Base-by-base conservation (phyloP, 2,329 filamentous ascomycete species). In the Alternaria solani region DNA sequence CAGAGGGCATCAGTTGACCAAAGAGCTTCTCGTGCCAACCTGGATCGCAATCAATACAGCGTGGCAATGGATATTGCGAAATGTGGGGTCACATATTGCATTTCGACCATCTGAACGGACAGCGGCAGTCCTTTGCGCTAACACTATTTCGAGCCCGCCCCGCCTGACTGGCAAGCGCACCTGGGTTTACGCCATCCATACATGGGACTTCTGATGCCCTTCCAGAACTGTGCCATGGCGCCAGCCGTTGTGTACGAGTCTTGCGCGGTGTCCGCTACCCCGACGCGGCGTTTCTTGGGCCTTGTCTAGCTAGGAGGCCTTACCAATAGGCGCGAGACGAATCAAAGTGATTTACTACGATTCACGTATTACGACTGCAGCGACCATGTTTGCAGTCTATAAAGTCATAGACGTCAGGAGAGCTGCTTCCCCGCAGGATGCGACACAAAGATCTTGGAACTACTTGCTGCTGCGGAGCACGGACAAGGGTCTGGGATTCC, bases 341-440 rank as follows among this genome's bases (percentile, higher is more conserved):
- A 23, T 8, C 5, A 1, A 30, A 43, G n/a, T 34, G 43, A 18
- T 12, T 6, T 16, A 16, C 4, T 12, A 11, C 12, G 5, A 12
- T 57, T 39, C 46, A 26, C 20, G 46, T 36, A 16, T n/a, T 38
- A 32, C 9, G 16, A 25, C 32, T 36, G 46, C 20, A 34, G 3
- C 28, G 20, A 48, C 18, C 46, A 23, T 25, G 14, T 20, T 32
- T 1, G 20, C 25, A 8, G 5, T n/a, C 8, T 25, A 30, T 52
- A 38, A 32, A 12, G 12, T n/a, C 36, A 32, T 34, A 26, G 20
- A 36, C 41, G 43, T 7, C 51, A 8, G 14, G 39, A 64, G 55
- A 72, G 68, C 55, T 68, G 70, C 69, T 75, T 65, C 70, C 70
- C 70, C 65, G 68, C 69, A 73, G 20, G 64, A 55, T 55, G 42